Percentiles rank a stretch among this genome's conserved stretches.
Evolutionary conservation across 495 filamentous ascomycete species (phyloP).

Genomic region (Margaritispora aquatica): DNA sequence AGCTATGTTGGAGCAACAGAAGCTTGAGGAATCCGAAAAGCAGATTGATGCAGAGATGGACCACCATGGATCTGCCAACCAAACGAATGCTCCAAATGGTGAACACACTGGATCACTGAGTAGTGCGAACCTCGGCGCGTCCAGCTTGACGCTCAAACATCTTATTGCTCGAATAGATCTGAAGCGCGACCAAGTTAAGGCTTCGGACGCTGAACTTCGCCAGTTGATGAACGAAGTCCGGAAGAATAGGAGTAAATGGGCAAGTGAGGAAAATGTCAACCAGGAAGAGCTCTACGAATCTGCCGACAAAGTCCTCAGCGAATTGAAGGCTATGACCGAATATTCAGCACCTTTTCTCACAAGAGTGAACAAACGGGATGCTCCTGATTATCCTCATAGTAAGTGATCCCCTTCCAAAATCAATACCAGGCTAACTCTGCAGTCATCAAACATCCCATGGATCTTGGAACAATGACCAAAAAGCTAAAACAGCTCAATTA

Average conservation of each 20-base stretch:
- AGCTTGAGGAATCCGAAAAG: conserved; percentile 91
- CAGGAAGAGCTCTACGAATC: conserved; percentile 98
- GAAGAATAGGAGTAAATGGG: conserved; percentile 98
- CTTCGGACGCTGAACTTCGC: conserved; percentile 87
- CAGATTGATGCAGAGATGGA: conserved; percentile 94
- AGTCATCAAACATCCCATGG: conserved; percentile 98
- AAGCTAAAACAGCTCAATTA: conserved; percentile 84
- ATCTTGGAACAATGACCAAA: conserved; percentile 96
- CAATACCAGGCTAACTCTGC: conserved; percentile 10
- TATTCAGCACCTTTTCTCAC: conserved; percentile 91
- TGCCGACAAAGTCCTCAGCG: conserved; percentile 88
- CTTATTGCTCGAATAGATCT: conserved; percentile 92
- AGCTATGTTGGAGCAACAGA: conserved; percentile 96
- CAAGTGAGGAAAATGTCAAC: conserved; percentile 90
- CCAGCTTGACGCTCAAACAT: conserved; percentile 94
- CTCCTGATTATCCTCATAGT: conserved; percentile 90
- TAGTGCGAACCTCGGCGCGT: conserved; percentile 89
- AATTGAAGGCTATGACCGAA: conserved; percentile 93
- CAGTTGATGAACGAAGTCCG: conserved; percentile 92
- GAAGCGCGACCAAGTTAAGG: conserved; percentile 77
- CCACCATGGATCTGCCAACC: conserved; percentile 48
- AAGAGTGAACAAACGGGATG: conserved; percentile 91
- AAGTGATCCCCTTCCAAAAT: conserved; percentile 29
- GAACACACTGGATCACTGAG: conserved; percentile 77
- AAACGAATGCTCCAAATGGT: conserved; percentile 29